Evolutionary conservation across 495 filamentous ascomycete species (phyloP).

Genomic region (Aspergillus leporis): DNA sequence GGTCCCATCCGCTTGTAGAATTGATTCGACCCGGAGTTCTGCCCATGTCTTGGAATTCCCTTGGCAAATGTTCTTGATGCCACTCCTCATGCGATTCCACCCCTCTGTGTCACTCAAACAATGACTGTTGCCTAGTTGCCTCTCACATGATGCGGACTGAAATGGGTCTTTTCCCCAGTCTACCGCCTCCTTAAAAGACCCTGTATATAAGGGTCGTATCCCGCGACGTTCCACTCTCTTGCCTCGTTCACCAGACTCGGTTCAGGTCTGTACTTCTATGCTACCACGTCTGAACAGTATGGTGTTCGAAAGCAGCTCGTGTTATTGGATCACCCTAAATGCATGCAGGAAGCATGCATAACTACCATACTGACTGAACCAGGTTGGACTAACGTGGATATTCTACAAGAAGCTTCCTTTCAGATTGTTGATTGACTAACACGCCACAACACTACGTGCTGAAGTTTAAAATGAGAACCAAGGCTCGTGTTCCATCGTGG

Average conservation of each 20-base stretch:
- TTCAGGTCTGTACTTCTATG: too few species aligned
- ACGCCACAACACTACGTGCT: not conserved
- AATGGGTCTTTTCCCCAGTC: not conserved
- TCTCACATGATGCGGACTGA: constrained; percentile 1
- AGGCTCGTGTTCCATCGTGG: too few species aligned
- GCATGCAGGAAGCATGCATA: too few species aligned
- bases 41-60: constrained; percentile 7
- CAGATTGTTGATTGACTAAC: not conserved
- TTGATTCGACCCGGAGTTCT: constrained; percentile 6
- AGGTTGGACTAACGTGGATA: too few species aligned
- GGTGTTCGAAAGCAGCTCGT: too few species aligned
- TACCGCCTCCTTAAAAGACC: not conserved
- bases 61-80: not conserved
- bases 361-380: too few species aligned
- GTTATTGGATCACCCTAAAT: too few species aligned
- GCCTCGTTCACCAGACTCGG: not conserved
- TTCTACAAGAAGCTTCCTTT: too few species aligned
- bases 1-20: constrained; percentile 6
- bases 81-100: not conserved
- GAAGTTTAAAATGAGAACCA: too few species aligned
- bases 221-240: not conserved
- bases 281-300: too few species aligned
- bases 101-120: not conserved
- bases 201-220: not conserved
- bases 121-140: constrained; percentile 1